Conservation (phyloP, 1,139 yeast species). For the Yamadazyma friedrichii region DNA sequence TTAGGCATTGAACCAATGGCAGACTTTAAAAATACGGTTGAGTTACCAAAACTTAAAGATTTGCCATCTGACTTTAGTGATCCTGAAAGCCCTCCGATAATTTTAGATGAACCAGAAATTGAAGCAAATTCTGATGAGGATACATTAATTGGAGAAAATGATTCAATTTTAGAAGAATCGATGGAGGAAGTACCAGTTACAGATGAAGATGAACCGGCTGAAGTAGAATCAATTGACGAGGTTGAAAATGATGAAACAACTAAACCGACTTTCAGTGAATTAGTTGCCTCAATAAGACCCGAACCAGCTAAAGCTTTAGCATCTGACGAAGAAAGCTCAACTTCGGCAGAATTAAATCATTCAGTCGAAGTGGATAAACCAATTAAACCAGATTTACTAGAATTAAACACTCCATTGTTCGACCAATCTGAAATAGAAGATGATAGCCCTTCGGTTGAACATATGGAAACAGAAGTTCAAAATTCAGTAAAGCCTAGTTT, state of each 20-base stretch:
- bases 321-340: neutral
- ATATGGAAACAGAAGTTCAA: neutral
- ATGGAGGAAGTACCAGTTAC: neutral
- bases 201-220: neutral
- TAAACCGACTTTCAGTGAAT: neutral
- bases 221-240: slow-evolving; percentile 3
- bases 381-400: neutral
- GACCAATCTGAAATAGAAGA: neutral
- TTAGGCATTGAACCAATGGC: slow-evolving; percentile 24
- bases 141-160: neutral
- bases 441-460: neutral
- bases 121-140: neutral
- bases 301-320: neutral
- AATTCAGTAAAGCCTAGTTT: neutral
- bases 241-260: neutral
- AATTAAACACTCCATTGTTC: neutral
- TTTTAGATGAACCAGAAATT: neutral
- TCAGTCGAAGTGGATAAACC: too few species aligned
- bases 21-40: slow-evolving; percentile 21
- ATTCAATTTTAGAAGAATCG: neutral
- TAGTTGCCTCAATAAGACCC: neutral
- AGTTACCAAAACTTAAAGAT: slow-evolving; percentile 10
- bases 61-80: slow-evolving; percentile 7
- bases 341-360: neutral
- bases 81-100: neutral